Conservation (phyloP, 2,329 filamentous ascomycete genomes). For the Hypoxylon sp. region DNA sequence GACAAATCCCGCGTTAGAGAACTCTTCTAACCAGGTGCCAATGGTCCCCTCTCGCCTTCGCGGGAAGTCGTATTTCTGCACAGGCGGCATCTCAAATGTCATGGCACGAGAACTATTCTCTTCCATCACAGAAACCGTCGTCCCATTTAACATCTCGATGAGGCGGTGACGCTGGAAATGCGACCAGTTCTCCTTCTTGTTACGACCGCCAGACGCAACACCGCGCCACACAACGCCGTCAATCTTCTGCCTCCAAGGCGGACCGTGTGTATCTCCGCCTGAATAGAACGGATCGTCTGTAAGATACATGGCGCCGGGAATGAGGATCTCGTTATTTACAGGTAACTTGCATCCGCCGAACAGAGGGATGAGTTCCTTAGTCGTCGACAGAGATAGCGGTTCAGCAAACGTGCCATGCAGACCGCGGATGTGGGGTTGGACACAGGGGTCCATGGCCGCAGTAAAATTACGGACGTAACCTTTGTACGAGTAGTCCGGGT, state of each 20-base stretch:
- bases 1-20: slow-evolving; percentile 51
- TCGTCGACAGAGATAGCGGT: slow-evolving; percentile 64
- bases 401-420: slow-evolving; percentile 70
- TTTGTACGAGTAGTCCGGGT: slow-evolving; percentile 53
- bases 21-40: slow-evolving; percentile 49
- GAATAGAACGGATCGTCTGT: slow-evolving; percentile 70
- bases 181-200: slow-evolving; percentile 71
- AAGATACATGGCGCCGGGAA: slow-evolving; percentile 75
- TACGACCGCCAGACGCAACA: slow-evolving; percentile 72
- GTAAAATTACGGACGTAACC: slow-evolving; percentile 71
- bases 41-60: slow-evolving; percentile 50
- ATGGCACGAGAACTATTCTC: slow-evolving; percentile 56
- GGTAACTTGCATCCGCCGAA: slow-evolving; percentile 73
- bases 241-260: slow-evolving; percentile 70
- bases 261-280: slow-evolving; percentile 68
- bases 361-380: slow-evolving; percentile 68
- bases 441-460: slow-evolving; percentile 67
- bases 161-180: slow-evolving; percentile 81
- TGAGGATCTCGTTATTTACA: slow-evolving; percentile 73
- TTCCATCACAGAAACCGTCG: slow-evolving; percentile 66
- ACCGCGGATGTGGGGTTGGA: slow-evolving; percentile 63
- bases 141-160: slow-evolving; percentile 77
- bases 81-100: slow-evolving; percentile 65
- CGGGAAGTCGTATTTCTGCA: slow-evolving; percentile 61
- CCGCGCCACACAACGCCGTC: slow-evolving; percentile 74